A percentile compares a stretch with the other conserved stretches of the same genome.
Conservation (phyloP, 1,284 basidiomycete species). For the Trichosporon inkin region DNA sequence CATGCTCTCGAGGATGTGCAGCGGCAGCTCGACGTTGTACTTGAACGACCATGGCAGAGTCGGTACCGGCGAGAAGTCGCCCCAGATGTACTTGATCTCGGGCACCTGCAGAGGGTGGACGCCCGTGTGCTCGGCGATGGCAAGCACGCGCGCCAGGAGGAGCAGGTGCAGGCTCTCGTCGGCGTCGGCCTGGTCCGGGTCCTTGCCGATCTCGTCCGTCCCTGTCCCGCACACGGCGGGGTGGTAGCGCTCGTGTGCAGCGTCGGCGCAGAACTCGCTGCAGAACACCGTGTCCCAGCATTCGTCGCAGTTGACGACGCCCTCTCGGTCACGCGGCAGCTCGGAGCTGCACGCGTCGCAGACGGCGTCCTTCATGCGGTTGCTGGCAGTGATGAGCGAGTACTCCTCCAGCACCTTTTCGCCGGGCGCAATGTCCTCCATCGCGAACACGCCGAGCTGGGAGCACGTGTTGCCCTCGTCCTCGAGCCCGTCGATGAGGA, state of each 20-base stretch:
- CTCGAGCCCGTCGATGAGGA: constrained; percentile 10
- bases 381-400: constrained; percentile 19
- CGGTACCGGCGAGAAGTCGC: constrained; percentile 15
- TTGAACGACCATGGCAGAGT: constrained; percentile 19
- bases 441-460: constrained; percentile 22
- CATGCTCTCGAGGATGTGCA: constrained; percentile 20
- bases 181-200: constrained; percentile 13
- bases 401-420: constrained; percentile 20
- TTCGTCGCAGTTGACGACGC: constrained; percentile 14
- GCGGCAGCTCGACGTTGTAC: constrained; percentile 19
- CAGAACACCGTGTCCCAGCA: constrained; percentile 21
- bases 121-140: constrained; percentile 14
- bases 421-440: constrained; percentile 20
- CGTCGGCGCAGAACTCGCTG: constrained; percentile 13
- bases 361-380: constrained; percentile 15
- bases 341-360: constrained; percentile 21
- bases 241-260: constrained; percentile 19
- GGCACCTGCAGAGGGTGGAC: constrained; percentile 17
- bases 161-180: constrained; percentile 18
- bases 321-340: constrained; percentile 9
- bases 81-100: constrained; percentile 23
- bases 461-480: constrained; percentile 8
- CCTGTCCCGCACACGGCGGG: constrained; percentile 19
- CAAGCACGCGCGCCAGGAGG: constrained; percentile 19
- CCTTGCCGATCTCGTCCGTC: constrained; percentile 20